Evolutionary conservation across 805 yeast genomes (phyloP).

Genomic region (Nakazawaea holstii): DNA sequence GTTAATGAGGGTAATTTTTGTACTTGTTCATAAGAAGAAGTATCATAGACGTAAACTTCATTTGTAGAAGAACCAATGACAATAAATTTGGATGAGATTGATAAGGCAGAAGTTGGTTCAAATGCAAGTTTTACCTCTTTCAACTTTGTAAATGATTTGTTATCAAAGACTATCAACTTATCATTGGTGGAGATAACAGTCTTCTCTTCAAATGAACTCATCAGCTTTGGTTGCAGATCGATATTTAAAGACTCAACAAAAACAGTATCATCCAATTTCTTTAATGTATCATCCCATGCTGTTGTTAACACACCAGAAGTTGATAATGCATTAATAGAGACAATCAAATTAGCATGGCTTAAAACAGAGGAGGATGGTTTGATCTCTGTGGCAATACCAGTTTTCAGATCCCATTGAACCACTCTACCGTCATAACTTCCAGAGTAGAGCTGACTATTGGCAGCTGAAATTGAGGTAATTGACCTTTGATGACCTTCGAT

Average conservation of each 20-base stretch:
- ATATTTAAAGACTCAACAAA: constrained; percentile 28
- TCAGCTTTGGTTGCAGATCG: constrained; percentile 43
- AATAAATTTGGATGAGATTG: constrained; percentile 34
- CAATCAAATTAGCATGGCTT: constrained; percentile 62
- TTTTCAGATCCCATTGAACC: constrained; percentile 46
- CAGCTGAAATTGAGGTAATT: constrained; percentile 48
- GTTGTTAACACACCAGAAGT: constrained; percentile 38
- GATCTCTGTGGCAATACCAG: constrained; percentile 30
- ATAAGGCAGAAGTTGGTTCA: constrained; percentile 39
- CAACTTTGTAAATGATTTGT: constrained; percentile 24
- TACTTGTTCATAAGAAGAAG: constrained; percentile 20
- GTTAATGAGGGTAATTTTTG: constrained; percentile 41
- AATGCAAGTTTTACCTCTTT: constrained; percentile 25
- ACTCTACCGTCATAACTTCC: constrained; percentile 85
- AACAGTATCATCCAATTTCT: constrained; percentile 26
- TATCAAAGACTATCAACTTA: constrained; percentile 28
- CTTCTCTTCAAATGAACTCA: constrained; percentile 28
- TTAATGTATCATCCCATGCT: constrained; percentile 87
- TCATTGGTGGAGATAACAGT: constrained; percentile 43
- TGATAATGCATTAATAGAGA: constrained; percentile 34
- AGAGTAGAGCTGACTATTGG: constrained; percentile 32
- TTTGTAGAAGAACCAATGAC: constrained; percentile 45
- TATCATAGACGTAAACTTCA: constrained; percentile 33
- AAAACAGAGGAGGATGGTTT: constrained; percentile 24
- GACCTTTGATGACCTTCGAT: constrained; percentile 80